Conservation (phyloP, 164 flowering plant genomes). For the Vitis vinifera region ASM3070453v1 NC_081809.1:2714001-2714500, state of each 20-base stretch:
- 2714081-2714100: conserved; percentile 32
- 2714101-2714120: conserved; percentile 33
- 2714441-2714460: no score
- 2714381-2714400: conserved; percentile 18
- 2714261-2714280: conserved; percentile 16
- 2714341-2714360: conserved; percentile 15
- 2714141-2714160: conserved; percentile 16
- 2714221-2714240: conserved; percentile 4
- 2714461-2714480: conserved; percentile 19
- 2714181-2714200: conserved; percentile 15
- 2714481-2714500: conserved; percentile 9
- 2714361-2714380: conserved; percentile 9
- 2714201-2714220: conserved; percentile 6
- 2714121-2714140: conserved; percentile 16
- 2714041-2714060: conserved; percentile 9
- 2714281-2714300: conserved; percentile 33
- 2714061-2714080: conserved; percentile 12
- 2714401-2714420: conserved; percentile 2
- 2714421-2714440: not conserved
- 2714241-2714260: not conserved
- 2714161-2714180: conserved; percentile 8
- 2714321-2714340: conserved; percentile 24
- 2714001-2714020: conserved; percentile 22
- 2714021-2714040: conserved; percentile 8
- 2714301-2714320: conserved; percentile 29